Percentiles rank a stretch among this genome's conserved stretches.
Evolutionary conservation across 2,329 filamentous ascomycete species (phyloP).

Genomic region (Penicillium sp.): DNA sequence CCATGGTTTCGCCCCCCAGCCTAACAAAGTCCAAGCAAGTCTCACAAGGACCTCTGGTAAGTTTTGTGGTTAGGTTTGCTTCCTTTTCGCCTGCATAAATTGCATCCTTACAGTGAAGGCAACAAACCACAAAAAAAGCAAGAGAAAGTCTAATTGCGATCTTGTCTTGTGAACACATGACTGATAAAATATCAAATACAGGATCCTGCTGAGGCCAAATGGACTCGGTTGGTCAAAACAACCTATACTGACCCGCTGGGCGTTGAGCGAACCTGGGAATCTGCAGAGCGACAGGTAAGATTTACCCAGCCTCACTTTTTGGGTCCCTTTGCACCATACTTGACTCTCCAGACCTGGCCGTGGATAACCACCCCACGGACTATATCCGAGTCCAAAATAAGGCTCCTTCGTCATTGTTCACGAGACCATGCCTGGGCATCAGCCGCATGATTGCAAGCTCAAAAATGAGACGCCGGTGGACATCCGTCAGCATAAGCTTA

Average conservation of each 20-base stretch:
- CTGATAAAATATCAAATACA: conserved; percentile 18
- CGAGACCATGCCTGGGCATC: neutral
- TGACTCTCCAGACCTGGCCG: neutral
- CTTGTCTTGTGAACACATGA: neutral
- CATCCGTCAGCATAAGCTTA: neutral
- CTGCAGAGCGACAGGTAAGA: conserved; percentile 45
- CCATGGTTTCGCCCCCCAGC: conserved; percentile 22
- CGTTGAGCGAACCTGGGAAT: conserved; percentile 46
- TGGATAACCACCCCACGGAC: neutral
- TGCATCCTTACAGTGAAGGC: neutral
- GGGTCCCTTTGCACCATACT: conserved; percentile 1
- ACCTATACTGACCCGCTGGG: conserved; percentile 47
- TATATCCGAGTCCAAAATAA: neutral
- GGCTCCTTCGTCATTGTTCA: neutral
- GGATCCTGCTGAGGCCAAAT: conserved; percentile 43
- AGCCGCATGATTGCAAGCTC: neutral
- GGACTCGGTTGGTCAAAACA: conserved; percentile 45
- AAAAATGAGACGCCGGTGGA: neutral
- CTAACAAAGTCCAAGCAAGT: conserved; percentile 32
- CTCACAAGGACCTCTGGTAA: conserved; percentile 37
- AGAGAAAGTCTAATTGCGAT: neutral
- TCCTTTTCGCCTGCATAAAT: neutral
- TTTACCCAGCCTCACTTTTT: conserved; percentile 1
- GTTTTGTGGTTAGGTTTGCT: conserved; percentile 5
- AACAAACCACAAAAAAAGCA: neutral